phyloP scores from a whole-genome alignment of 2,329 filamentous ascomycete species.

The Monosporascus sp. region DNA sequence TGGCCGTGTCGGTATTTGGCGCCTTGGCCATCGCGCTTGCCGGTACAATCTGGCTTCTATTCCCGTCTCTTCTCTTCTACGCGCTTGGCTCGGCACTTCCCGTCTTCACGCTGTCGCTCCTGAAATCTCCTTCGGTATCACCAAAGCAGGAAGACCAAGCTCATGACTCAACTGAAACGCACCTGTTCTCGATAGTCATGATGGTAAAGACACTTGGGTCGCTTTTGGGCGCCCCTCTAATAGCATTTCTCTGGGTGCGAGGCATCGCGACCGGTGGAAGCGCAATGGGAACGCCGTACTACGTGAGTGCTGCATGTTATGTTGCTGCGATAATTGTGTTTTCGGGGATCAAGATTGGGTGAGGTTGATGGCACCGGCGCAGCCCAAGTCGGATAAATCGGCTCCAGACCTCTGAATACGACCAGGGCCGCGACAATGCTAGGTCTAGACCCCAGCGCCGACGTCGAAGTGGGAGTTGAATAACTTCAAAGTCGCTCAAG shows the following conservation, averaged over 20 bases:
- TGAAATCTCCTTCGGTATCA: constrained; percentile 38
- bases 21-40: constrained; percentile 38
- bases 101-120: constrained; percentile 42
- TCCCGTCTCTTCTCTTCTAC: constrained; percentile 39
- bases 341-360: constrained; percentile 15
- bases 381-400: no score
- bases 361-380: neutral
- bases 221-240: constrained; percentile 40
- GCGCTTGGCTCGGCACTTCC: constrained; percentile 43
- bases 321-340: constrained; percentile 29
- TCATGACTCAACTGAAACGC: constrained; percentile 22
- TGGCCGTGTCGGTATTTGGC: constrained; percentile 34
- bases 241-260: constrained; percentile 41
- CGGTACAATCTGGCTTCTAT: constrained; percentile 31
- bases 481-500: no score
- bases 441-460: no score
- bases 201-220: constrained; percentile 43
- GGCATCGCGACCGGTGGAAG: constrained; percentile 33
- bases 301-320: constrained; percentile 34
- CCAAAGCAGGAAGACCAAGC: constrained; percentile 10
- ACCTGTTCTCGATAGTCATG: constrained; percentile 47
- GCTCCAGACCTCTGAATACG: no score
- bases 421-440: no score
- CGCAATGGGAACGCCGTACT: constrained; percentile 33
- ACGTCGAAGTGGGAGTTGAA: no score